Percentiles rank a stretch among this genome's conserved stretches.
Conservation (phyloP, 139 green algal genomes). For the Volvox reticuliferus region DNA sequence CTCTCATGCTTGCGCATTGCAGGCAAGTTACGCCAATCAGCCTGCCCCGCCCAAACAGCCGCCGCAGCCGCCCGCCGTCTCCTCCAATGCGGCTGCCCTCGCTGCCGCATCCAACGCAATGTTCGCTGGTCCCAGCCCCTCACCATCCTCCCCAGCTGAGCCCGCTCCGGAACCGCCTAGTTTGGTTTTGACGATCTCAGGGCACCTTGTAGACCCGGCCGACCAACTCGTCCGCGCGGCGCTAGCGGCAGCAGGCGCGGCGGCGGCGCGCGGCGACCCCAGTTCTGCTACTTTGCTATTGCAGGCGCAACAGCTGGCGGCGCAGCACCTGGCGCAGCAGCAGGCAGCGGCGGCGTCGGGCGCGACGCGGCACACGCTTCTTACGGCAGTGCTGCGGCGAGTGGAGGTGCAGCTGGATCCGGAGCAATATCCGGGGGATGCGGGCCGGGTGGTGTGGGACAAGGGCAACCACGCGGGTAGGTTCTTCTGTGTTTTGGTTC, state of each 20-base stretch:
- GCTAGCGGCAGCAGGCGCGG: conserved; percentile 9
- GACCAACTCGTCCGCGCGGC: conserved; percentile 11
- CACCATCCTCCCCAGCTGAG: not conserved
- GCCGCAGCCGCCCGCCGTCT: not conserved
- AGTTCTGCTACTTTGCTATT: not conserved
- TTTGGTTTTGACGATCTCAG: not conserved
- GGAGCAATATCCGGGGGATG: conserved; percentile 8
- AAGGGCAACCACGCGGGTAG: conserved; percentile 38
- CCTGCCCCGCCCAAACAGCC: not conserved
- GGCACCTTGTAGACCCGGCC: not conserved
- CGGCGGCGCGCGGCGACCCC: conserved; percentile 15
- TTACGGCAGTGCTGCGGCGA: conserved; percentile 16
- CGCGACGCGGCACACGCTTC: not conserved
- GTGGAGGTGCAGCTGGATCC: conserved; percentile 31
- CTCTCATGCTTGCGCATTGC: not conserved
- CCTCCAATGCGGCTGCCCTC: conserved; percentile 5
- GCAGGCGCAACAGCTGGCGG: conserved; percentile 24
- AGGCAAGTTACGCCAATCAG: conserved; percentile 22
- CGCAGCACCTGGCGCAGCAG: conserved; percentile 35
- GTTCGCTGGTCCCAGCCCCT: not conserved
- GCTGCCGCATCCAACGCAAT: conserved; percentile 6
- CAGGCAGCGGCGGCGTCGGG: not conserved
- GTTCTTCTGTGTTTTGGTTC: not conserved
- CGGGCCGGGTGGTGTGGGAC: conserved; percentile 20
- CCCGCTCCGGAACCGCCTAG: not conserved